A percentile compares a stretch with the other conserved stretches of the same genome.
phyloP scores from a whole-genome alignment of 371 early-diverging fungal genomes.

The Mucor ambiguus region DNA sequence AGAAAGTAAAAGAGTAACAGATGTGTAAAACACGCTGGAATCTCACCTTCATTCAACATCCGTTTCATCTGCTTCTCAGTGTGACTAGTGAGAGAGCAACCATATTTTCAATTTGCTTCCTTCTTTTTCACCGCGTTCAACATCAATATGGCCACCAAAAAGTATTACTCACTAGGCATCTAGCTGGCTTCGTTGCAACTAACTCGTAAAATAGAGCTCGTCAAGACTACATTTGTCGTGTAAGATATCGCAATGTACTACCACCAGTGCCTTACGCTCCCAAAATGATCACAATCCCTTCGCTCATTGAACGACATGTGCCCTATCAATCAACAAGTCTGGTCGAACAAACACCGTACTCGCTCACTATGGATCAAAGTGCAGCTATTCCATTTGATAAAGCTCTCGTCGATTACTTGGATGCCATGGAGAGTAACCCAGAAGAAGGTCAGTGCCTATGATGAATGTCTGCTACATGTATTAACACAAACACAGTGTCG shows the following conservation, averaged over 20 bases:
- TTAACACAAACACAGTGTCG: constrained; percentile 9
- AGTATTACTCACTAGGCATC: background rate
- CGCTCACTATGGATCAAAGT: constrained; percentile 62
- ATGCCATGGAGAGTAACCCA: constrained; percentile 43
- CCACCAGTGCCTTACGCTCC: constrained; percentile 84
- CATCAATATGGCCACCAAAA: constrained; percentile 21
- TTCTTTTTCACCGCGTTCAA: background rate
- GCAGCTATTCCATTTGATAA: constrained; percentile 74
- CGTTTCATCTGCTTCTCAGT: background rate
- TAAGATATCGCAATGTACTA: constrained; percentile 76
- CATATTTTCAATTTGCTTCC: background rate
- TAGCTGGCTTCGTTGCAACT: background rate
- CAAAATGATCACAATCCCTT: constrained; percentile 72
- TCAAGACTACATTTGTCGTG: constrained; percentile 78
- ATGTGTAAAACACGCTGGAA: background rate
- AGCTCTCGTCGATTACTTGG: constrained; percentile 60
- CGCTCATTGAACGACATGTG: constrained; percentile 58
- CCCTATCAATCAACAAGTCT: constrained; percentile 67
- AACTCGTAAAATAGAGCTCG: constrained; percentile 57
- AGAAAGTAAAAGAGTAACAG: background rate
- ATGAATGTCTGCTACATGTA: background rate
- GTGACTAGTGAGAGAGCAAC: background rate
- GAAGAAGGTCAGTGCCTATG: constrained; percentile 29
- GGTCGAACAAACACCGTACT: constrained; percentile 66
- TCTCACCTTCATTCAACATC: background rate